Percentiles rank a stretch among this genome's conserved stretches.
Evolutionary conservation across 2,329 filamentous ascomycete genomes (phyloP).

Genomic region (Fusarium haematococcum): DNA sequence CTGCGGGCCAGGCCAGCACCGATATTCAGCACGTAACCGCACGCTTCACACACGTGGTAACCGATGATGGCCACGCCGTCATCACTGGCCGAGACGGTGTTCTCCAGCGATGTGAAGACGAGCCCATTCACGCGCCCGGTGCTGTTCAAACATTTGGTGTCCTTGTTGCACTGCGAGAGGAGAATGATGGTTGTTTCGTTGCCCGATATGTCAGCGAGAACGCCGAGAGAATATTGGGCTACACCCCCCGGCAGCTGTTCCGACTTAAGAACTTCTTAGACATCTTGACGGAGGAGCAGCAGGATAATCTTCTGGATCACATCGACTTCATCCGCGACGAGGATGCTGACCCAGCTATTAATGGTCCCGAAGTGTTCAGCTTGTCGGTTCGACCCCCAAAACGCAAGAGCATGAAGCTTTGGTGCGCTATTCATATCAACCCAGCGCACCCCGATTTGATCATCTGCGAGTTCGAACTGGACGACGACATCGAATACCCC

Average conservation of each 20-base stretch:
- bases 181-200: slow-evolving; percentile 73
- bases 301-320: slow-evolving; percentile 86
- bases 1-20: slow-evolving; percentile 35
- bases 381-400: slow-evolving; percentile 74
- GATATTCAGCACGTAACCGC: slow-evolving; percentile 70
- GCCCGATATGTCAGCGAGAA: slow-evolving; percentile 87
- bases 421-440: slow-evolving; percentile 88
- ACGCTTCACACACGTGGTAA: slow-evolving; percentile 82
- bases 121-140: slow-evolving; percentile 89
- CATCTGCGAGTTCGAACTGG: slow-evolving; percentile 89
- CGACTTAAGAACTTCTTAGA: slow-evolving; percentile 81
- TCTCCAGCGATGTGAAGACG: slow-evolving; percentile 87
- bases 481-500: slow-evolving; percentile 79
- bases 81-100: slow-evolving; percentile 82
- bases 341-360: slow-evolving; percentile 77
- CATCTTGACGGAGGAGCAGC: slow-evolving; percentile 84
- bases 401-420: slow-evolving; percentile 74
- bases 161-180: slow-evolving; percentile 79
- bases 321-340: slow-evolving; percentile 90
- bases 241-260: slow-evolving; percentile 82
- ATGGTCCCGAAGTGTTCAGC: slow-evolving; percentile 89
- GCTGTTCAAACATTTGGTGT: slow-evolving; percentile 85
- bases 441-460: slow-evolving; percentile 75
- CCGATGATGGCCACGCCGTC: slow-evolving; percentile 82
- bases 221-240: slow-evolving; percentile 78